Evolutionary conservation across 2,329 filamentous ascomycete genomes (phyloP).

Genomic region (Colletotrichum orbiculare): DNA sequence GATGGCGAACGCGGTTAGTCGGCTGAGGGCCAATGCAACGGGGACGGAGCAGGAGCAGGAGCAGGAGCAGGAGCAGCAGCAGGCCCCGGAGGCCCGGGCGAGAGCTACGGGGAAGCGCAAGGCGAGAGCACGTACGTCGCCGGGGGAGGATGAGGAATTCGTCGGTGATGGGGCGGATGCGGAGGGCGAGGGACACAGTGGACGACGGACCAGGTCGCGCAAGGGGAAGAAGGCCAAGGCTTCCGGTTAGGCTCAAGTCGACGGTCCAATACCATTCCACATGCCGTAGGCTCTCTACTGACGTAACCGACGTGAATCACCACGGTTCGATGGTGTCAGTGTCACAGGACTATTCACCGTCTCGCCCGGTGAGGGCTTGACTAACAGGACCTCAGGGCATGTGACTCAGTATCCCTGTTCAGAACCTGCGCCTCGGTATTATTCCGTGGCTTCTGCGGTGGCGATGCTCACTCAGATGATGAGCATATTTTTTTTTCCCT

Average conservation of each 20-base stretch:
- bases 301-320: no score
- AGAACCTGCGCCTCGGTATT: no score
- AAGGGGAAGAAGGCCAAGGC: slow-evolving; percentile 35
- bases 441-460: no score
- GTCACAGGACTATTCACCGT: no score
- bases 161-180: slow-evolving; percentile 16
- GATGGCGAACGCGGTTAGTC: slow-evolving; percentile 80
- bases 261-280: no score
- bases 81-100: slow-evolving; percentile 5
- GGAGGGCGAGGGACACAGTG: slow-evolving; percentile 1
- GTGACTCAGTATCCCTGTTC: no score
- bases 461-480: no score
- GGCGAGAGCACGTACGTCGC: slow-evolving; percentile 10
- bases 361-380: no score
- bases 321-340: no score
- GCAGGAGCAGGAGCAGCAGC: neutral
- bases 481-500: no score
- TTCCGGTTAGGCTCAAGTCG: slow-evolving; percentile 1
- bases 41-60: slow-evolving; percentile 35
- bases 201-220: neutral
- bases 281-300: no score
- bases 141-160: slow-evolving; percentile 17
- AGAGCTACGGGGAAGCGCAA: slow-evolving; percentile 32
- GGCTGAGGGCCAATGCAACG: slow-evolving; percentile 67
- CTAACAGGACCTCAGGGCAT: no score